These are phyloP conservation scores for Leccinum proximum DNA, from an alignment of 1,284 basidiomycete genomes.

Conservation along the genomic window DNA sequence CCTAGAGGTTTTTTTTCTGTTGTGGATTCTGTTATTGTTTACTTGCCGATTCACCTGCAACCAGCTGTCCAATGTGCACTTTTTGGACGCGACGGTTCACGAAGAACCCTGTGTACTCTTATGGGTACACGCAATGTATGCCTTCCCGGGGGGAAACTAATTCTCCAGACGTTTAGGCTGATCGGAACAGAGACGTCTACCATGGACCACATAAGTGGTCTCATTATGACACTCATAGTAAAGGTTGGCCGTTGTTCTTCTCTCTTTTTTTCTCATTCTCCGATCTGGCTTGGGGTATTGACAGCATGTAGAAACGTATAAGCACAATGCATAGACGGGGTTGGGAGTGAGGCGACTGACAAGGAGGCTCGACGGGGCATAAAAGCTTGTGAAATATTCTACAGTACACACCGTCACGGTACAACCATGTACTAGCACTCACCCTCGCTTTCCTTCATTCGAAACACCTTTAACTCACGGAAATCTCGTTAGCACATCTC, in stretches of 20 bases:
- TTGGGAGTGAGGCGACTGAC: constrained; percentile 41
- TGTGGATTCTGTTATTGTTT: neutral
- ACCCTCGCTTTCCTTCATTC: too few species aligned
- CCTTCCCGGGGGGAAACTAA: constrained; percentile 44
- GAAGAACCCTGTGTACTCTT: constrained; percentile 64
- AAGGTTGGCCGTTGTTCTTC: constrained; percentile 37
- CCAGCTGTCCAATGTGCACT: constrained; percentile 53
- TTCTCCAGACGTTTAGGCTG: constrained; percentile 58
- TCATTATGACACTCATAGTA: constrained; percentile 30
- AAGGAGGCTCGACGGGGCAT: constrained; percentile 40
- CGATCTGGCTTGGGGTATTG: constrained; percentile 3
- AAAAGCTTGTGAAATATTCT: constrained; percentile 39
- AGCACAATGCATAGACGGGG: constrained; percentile 35
- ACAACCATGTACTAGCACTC: too few species aligned
- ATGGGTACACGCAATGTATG: constrained; percentile 57
- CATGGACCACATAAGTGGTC: constrained; percentile 40
- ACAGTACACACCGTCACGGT: constrained; percentile 7
- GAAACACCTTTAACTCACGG: constrained; percentile 14
- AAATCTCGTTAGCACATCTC: constrained; percentile 24
- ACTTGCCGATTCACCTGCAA: neutral
- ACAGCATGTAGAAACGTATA: constrained; percentile 54
- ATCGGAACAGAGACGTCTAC: constrained; percentile 55
- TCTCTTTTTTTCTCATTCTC: neutral
- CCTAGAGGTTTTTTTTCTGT: constrained; percentile 3
- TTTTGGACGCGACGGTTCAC: constrained; percentile 62